Conservation (phyloP, 306 rosid genomes). For the Cotoneaster glaucophyllus region DNA sequence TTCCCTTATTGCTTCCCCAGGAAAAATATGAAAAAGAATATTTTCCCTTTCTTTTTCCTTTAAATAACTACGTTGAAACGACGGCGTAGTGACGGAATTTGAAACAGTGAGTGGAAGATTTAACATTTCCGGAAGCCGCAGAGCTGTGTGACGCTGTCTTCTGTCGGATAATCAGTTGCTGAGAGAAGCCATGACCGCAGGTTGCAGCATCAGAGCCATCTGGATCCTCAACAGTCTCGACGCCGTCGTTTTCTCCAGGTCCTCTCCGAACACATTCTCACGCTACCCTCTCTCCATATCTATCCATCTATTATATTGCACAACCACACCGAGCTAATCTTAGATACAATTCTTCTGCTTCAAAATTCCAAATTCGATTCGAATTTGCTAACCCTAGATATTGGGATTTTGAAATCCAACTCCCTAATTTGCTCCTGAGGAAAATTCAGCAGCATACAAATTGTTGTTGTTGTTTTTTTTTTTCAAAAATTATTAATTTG, state of each 20-base stretch:
- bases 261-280: background rate
- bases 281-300: background rate
- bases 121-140: background rate
- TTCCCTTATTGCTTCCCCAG: too few species aligned
- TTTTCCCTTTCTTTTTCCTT: too few species aligned
- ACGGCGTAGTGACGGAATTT: background rate
- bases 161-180: background rate
- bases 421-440: background rate
- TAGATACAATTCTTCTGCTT: background rate
- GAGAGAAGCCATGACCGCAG: slow-evolving; percentile 48
- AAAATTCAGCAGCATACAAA: background rate
- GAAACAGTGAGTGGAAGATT: background rate
- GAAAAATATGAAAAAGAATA: too few species aligned
- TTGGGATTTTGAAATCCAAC: background rate
- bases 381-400: background rate
- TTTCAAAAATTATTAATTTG: background rate
- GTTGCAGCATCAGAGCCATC: slow-evolving; percentile 82
- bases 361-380: background rate
- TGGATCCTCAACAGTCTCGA: slow-evolving; percentile 90
- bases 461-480: background rate
- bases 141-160: background rate
- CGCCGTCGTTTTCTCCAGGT: slow-evolving; percentile 82
- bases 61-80: background rate
- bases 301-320: background rate
- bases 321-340: background rate